Evolutionary conservation across 2,329 filamentous ascomycete species (phyloP).

Genomic region (Diplodia sapinea): DNA sequence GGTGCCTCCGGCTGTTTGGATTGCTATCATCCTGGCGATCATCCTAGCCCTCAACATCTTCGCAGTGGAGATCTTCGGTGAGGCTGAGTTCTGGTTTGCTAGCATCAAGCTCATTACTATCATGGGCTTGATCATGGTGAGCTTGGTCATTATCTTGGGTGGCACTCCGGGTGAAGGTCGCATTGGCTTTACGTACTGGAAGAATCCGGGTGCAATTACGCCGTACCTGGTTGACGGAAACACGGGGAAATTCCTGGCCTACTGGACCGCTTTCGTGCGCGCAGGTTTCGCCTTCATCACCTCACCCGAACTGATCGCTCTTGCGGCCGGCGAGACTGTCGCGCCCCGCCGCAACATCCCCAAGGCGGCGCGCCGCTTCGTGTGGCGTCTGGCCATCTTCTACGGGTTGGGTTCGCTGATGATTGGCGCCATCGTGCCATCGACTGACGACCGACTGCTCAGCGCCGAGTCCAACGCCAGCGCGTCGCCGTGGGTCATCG

Average conservation of each 20-base stretch:
- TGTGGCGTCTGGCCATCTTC: conserved; percentile 71
- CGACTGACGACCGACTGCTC: conserved; percentile 53
- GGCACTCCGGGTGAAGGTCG: conserved; percentile 62
- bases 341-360: conserved; percentile 67
- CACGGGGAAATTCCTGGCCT: conserved; percentile 58
- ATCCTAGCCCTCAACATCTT: conserved; percentile 26
- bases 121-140: conserved; percentile 52
- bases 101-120: conserved; percentile 53
- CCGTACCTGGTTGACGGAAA: conserved; percentile 63
- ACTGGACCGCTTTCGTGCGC: conserved; percentile 63
- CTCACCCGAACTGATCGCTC: conserved; percentile 63
- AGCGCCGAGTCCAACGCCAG: conserved; percentile 55
- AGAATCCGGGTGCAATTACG: conserved; percentile 57
- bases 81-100: conserved; percentile 56
- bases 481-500: conserved; percentile 64
- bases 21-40: conserved; percentile 8
- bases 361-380: conserved; percentile 77
- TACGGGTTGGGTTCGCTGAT: conserved; percentile 56
- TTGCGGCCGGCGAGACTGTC: conserved; percentile 69
- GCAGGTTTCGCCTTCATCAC: conserved; percentile 59
- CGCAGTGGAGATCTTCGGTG: conserved; percentile 38
- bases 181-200: conserved; percentile 72
- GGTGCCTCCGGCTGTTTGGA: conserved; percentile 25
- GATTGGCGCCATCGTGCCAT: conserved; percentile 63
- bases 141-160: conserved; percentile 36